Percentiles rank a stretch among this genome's conserved stretches.
These are phyloP conservation scores for Magnusiomyces ingens DNA, from an alignment of 1,139 yeast species.

Conservation along the genomic window DNA sequence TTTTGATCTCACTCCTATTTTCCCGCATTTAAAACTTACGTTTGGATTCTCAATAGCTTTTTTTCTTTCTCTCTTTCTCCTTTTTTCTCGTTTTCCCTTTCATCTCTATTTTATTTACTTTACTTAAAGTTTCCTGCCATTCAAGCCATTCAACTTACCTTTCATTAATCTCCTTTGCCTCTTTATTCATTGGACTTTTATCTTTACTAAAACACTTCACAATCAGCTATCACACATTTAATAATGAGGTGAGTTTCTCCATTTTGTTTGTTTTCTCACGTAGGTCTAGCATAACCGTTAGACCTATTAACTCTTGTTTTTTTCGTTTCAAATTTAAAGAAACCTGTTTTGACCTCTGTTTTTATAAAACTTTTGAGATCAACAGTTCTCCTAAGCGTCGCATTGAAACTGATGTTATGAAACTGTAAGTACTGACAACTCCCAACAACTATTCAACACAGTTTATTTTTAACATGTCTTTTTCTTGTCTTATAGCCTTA, in stretches of 20 bases:
- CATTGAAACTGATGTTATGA: conserved; percentile 96
- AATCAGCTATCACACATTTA: background rate
- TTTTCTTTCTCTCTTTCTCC: background rate
- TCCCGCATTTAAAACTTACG: too few species aligned
- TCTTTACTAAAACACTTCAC: background rate
- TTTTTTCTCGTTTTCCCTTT: background rate
- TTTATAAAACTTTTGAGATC: too few species aligned
- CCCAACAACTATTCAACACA: background rate
- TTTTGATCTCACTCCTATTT: too few species aligned
- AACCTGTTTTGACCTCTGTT: conserved; percentile 24
- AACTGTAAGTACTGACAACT: conserved; percentile 45
- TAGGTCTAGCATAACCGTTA: background rate
- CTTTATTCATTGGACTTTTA: background rate
- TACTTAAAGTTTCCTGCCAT: too few species aligned
- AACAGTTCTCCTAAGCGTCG: conserved; percentile 72
- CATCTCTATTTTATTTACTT: background rate
- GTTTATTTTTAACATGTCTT: background rate
- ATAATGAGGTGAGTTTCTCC: background rate
- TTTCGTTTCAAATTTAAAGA: conserved; percentile 31
- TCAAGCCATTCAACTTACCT: too few species aligned
- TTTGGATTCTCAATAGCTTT: too few species aligned
- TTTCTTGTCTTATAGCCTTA: conserved; percentile 40
- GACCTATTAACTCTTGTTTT: background rate
- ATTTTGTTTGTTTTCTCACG: background rate
- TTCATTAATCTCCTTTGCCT: too few species aligned